Evolutionary conservation across 805 yeast species (phyloP).

Genomic region (Kodamaea hsintzibuensis): DNA sequence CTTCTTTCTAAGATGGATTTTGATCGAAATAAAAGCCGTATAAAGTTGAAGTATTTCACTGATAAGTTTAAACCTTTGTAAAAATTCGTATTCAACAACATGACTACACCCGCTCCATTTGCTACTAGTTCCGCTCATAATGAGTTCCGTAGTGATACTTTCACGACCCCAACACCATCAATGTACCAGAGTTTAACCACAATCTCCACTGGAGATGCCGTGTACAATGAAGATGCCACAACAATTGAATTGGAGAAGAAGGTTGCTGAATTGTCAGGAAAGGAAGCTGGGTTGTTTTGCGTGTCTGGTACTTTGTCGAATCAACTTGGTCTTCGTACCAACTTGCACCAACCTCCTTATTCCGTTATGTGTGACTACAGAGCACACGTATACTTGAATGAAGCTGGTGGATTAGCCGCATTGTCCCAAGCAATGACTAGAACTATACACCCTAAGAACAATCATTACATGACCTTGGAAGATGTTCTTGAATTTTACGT

Average conservation of each 20-base stretch:
- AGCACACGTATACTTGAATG: conserved; percentile 37
- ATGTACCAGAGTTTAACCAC: conserved; percentile 43
- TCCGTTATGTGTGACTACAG: conserved; percentile 40
- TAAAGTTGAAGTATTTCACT: too few relatives aligned
- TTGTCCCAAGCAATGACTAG: conserved; percentile 45
- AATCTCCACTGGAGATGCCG: conserved; percentile 44
- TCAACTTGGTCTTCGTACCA: conserved; percentile 40
- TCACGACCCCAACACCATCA: conserved; percentile 73
- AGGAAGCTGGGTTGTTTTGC: conserved; percentile 41
- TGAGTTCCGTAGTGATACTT: conserved; percentile 69
- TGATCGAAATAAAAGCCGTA: too few relatives aligned
- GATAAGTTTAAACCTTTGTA: not conserved
- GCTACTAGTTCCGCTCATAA: conserved; percentile 29
- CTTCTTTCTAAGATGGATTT: too few relatives aligned
- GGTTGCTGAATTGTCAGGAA: conserved; percentile 38
- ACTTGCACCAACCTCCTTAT: conserved; percentile 44
- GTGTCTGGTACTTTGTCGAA: conserved; percentile 45
- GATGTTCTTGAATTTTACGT: conserved; percentile 37
- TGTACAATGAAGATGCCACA: conserved; percentile 40
- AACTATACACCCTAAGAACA: conserved; percentile 37
- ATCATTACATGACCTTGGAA: conserved; percentile 35
- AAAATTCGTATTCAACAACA: not conserved
- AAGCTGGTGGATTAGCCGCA: conserved; percentile 46
- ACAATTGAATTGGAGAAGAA: conserved; percentile 36
- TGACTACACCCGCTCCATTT: conserved; percentile 3